Evolutionary conservation across 176 grass and related monocot genomes (phyloP).

Genomic region (Poa pratensis): DNA sequence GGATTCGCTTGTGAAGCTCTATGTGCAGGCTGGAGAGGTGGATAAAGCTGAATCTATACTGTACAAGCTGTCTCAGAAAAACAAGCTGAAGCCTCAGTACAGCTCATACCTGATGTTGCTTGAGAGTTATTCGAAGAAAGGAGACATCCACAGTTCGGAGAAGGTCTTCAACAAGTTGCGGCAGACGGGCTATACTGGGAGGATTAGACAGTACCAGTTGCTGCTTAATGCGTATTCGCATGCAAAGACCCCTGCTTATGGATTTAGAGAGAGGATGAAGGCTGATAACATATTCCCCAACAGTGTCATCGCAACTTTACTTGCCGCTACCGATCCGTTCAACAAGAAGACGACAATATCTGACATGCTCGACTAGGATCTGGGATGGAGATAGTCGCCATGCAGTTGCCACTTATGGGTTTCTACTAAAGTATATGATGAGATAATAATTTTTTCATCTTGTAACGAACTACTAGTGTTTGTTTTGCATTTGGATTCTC

Average conservation of each 20-base stretch:
- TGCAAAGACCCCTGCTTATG: constrained; percentile 66
- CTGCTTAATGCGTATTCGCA: constrained; percentile 71
- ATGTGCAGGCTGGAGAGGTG: constrained; percentile 57
- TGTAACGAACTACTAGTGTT: constrained; percentile 44
- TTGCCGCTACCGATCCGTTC: constrained; percentile 64
- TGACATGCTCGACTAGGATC: constrained; percentile 59
- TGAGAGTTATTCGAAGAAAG: constrained; percentile 62
- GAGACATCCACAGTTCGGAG: constrained; percentile 71
- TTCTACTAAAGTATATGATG: constrained; percentile 45
- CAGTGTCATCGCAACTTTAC: constrained; percentile 42
- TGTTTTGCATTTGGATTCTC: constrained; percentile 23
- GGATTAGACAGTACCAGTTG: constrained; percentile 66
- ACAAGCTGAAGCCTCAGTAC: constrained; percentile 58
- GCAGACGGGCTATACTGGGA: constrained; percentile 64
- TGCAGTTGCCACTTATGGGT: constrained; percentile 41
- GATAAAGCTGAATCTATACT: constrained; percentile 66
- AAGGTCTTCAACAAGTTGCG: constrained; percentile 67
- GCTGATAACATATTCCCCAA: constrained; percentile 82
- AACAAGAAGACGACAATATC: constrained; percentile 52
- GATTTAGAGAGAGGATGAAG: constrained; percentile 88
- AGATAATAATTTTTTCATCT: constrained; percentile 48
- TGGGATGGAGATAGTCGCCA: constrained; percentile 8
- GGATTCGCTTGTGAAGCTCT: constrained; percentile 67
- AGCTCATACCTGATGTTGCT: constrained; percentile 57
- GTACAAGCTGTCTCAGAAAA: constrained; percentile 45